phyloP scores from a whole-genome alignment of 371 early-diverging fungal species.

The Lichtheimia ramosa region DNA sequence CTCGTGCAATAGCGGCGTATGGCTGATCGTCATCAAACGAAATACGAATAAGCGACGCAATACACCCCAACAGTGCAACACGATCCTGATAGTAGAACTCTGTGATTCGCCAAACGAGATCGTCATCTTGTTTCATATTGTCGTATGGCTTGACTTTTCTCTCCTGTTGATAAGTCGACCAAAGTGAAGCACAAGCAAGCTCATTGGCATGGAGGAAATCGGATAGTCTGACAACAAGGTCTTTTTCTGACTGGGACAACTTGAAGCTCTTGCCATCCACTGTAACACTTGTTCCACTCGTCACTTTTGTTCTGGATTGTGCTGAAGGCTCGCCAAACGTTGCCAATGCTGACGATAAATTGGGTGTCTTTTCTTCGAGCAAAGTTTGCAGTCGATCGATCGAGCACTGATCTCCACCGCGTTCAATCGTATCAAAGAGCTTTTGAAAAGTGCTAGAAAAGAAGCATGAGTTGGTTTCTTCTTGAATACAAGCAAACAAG shows the following conservation, averaged over 20 bases:
- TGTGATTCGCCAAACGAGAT: constrained; percentile 17
- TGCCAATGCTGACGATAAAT: constrained; percentile 34
- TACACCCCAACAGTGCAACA: constrained; percentile 33
- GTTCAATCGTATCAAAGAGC: constrained; percentile 44
- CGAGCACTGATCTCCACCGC: constrained; percentile 45
- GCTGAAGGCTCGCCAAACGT: constrained; percentile 30
- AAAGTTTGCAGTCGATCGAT: constrained; percentile 43
- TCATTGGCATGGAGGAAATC: constrained; percentile 35
- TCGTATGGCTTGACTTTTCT: constrained; percentile 5
- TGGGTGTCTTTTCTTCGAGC: constrained; percentile 34
- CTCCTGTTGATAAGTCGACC: constrained; percentile 29
- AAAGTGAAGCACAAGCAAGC: constrained; percentile 29
- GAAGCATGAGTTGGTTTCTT: not conserved
- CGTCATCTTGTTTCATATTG: constrained; percentile 18
- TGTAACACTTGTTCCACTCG: constrained; percentile 17
- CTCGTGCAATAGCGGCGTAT: constrained; percentile 27
- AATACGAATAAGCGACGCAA: constrained; percentile 38
- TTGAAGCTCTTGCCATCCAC: constrained; percentile 37
- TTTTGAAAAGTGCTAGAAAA: constrained; percentile 39
- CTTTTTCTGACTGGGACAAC: constrained; percentile 33
- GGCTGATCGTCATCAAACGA: constrained; percentile 22
- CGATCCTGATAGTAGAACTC: constrained; percentile 41
- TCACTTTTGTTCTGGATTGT: constrained; percentile 36
- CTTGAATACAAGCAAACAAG: not conserved
- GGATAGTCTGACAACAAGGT: constrained; percentile 30